Evolutionary conservation across 768 basidiomycete species (phyloP).

Genomic region (Boletus insuetus): DNA sequence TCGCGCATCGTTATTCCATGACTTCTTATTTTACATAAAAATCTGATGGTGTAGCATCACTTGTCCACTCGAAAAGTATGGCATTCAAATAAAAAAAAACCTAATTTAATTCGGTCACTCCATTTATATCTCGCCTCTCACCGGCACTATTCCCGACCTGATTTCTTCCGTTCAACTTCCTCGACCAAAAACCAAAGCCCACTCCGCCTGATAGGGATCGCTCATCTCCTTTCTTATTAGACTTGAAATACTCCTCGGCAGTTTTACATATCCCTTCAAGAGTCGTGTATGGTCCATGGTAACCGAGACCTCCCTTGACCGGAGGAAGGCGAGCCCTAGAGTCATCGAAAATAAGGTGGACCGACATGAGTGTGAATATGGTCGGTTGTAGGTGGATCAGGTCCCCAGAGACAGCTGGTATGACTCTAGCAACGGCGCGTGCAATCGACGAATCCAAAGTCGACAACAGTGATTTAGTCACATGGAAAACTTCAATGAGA

Average conservation of each 20-base stretch:
- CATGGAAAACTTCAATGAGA: slow-evolving; percentile 54
- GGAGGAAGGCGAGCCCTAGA: slow-evolving; percentile 58
- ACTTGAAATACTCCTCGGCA: slow-evolving; percentile 43
- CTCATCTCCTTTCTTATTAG: slow-evolving; percentile 36
- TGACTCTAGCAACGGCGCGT: slow-evolving; percentile 33
- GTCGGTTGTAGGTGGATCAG: slow-evolving; percentile 58
- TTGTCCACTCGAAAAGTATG: background rate
- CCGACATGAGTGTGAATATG: slow-evolving; percentile 48
- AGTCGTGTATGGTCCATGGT: slow-evolving; percentile 56
- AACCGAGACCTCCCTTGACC: slow-evolving; percentile 60
- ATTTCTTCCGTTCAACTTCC: slow-evolving; percentile 27
- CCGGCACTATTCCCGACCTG: slow-evolving; percentile 30
- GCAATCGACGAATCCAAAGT: slow-evolving; percentile 27
- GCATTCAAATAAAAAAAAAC: background rate
- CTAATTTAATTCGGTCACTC: slow-evolving; percentile 22
- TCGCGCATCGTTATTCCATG: background rate
- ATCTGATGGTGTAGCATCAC: no score
- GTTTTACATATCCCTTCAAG: slow-evolving; percentile 58
- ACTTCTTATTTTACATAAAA: background rate
- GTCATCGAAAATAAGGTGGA: slow-evolving; percentile 64
- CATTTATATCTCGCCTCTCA: slow-evolving; percentile 13
- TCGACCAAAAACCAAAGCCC: slow-evolving; percentile 37
- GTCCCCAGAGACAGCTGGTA: slow-evolving; percentile 49
- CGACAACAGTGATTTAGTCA: slow-evolving; percentile 42
- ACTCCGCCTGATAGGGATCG: slow-evolving; percentile 45